Base-by-base conservation (phyloP, 2,329 filamentous ascomycete species). In the Cercospora sp. region DNA sequence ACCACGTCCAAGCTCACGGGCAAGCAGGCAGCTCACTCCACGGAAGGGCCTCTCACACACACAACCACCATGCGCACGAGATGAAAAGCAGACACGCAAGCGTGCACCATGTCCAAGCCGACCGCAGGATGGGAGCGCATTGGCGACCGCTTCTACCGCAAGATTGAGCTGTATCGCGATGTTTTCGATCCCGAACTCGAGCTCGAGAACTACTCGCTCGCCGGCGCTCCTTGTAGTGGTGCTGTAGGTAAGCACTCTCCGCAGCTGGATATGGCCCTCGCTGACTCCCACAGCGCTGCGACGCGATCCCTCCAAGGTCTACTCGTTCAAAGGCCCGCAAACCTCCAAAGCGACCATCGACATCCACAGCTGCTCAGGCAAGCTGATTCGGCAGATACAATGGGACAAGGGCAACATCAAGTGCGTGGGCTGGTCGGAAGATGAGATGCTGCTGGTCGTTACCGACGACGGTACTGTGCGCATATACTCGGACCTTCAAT, bases 71-170 rank as follows among this genome's bases (percentile, higher is more conserved):
- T 51, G 34, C 26, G 26, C 60, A 45, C 61, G 53, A 55, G 53
- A 69, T 66, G 67, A 69, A 40, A 30, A 28, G 45, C 66, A 59
- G 51, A 53, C 7, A 13, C 34, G 18, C 21, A 16, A 49, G 62
- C 24, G 26, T 5, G 43, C 43, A 55, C 24, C 61, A 81, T 81
- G 80, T 81, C 83, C 69, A 89, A 88, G 77, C 87, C 94, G 77
- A 92, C 92, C 75, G 91, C 92, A 76, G 92, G 94, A 80, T 99
- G 95, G 95, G 93, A 97, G 84, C 91, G 88, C 81, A 89, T 98
- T 73, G 95, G 93, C 78, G 91, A 96, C 81, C 90, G 89, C 77
- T 98, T 96, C 85, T 99, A 98, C 83, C 92, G 94, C 80, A 97
- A 97, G 84, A 90, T 92, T 66, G 91, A 94, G 81, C 88, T 97